Conservation (phyloP, 805 yeast genomes). For the Brettanomyces nanus region DNA sequence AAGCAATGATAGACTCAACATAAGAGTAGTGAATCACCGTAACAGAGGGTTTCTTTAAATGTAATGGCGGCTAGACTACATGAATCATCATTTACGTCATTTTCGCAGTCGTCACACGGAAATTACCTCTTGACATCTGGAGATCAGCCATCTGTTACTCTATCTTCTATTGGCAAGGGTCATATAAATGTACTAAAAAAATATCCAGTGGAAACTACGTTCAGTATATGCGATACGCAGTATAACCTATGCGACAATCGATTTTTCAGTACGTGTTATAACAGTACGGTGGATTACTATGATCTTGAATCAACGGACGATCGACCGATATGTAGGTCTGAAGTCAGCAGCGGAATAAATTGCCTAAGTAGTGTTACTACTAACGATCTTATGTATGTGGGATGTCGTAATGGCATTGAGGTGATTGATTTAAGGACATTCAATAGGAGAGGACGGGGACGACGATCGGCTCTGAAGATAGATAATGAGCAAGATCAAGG, state of each 20-base stretch:
- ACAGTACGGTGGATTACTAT: neutral
- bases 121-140: neutral
- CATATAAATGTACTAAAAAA: neutral
- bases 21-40: no score
- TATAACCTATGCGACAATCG: neutral
- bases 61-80: neutral
- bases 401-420: constrained; percentile 1
- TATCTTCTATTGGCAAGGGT: neutral
- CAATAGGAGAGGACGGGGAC: no score
- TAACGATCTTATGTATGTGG: neutral
- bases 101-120: neutral
- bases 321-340: neutral
- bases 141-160: neutral
- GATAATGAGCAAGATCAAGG: neutral
- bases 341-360: neutral
- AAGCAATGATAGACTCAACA: no score
- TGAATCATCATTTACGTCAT: neutral
- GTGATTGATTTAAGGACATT: constrained; percentile 3
- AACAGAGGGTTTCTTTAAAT: no score
- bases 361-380: neutral
- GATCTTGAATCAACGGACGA: neutral
- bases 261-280: neutral
- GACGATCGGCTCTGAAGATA: neutral
- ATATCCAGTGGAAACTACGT: neutral
- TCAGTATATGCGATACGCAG: neutral